Evolutionary conservation across 257 asterid genomes (phyloP).

Genomic region (Jacaranda mimosifolia): DNA sequence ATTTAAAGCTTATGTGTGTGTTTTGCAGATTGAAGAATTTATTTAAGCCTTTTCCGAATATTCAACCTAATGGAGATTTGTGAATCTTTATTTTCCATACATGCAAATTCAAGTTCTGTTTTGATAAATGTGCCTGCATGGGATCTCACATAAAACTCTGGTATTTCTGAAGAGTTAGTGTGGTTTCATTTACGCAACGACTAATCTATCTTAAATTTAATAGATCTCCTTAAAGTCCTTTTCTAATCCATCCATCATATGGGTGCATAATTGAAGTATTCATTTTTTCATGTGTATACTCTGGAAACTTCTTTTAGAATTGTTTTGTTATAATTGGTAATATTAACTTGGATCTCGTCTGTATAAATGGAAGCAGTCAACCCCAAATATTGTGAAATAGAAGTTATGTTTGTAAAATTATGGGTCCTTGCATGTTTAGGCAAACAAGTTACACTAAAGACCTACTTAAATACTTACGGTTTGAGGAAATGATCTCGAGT

Average conservation of each 20-base stretch:
- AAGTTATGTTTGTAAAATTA: constrained; percentile 1
- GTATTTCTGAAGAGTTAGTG: neutral
- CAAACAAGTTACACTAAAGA: neutral
- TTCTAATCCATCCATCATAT: too few species aligned
- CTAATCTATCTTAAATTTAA: neutral
- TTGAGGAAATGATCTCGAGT: neutral
- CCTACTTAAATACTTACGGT: neutral
- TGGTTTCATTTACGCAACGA: neutral
- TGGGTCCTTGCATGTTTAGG: neutral
- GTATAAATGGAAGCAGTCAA: neutral
- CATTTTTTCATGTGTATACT: neutral
- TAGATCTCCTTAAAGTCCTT: neutral
- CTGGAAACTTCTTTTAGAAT: neutral
- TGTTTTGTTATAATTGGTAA: constrained; percentile 18
- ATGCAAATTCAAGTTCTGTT: constrained; percentile 15
- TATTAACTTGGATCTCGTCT: neutral
- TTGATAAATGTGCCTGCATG: neutral
- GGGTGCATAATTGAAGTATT: constrained; percentile 5
- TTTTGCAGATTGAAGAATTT: neutral
- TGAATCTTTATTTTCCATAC: constrained; percentile 5
- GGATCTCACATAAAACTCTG: neutral
- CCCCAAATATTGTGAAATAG: neutral
- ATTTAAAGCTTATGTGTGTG: neutral
- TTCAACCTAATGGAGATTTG: neutral
- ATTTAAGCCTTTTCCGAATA: neutral